Evolutionary conservation across 1,284 basidiomycete genomes (phyloP), one percentile per base, ranked within the genome.

Genomic region (Macrocybe sp.): DNA sequence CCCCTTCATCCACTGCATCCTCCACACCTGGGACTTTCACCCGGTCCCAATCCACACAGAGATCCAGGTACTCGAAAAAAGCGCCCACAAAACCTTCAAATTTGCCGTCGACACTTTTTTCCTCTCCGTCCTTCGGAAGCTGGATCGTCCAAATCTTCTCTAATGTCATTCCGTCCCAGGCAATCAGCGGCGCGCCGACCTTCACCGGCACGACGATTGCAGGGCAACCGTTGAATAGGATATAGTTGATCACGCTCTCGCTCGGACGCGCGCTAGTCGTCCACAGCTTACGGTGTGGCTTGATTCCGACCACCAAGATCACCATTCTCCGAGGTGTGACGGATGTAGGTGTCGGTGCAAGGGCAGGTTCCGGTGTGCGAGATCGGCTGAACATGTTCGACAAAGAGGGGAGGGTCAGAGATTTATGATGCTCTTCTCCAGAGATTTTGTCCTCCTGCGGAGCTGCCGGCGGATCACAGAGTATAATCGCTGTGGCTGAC

Each of bases 31-130:
- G 63, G n/a, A 74, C 49, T 34, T 62, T 59, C 3, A 79, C 63
- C 50, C 81, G 62, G 6, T 71, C 70, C 79, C 81, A 84, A 54
- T 84, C 81, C 30, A 81, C 64, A 59, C 80, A 83, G 50, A 84
- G 58, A 43, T 78, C 78, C 49, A 83, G 44, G 55, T 75, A 84
- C 59, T 83, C 82, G 52, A 67, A 76, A 33, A 84, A 53, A 8
- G 78, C 75, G 48, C 67, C 65, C 8, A 81, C 72, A 9, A 81
- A 66, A 4, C 79, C 79, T 49, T 75, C 70, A 53, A 77, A 81
- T 49, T 64, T 64, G 16, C 67, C 69, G 29, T 56, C 62, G n/a
- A 55, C 59, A 35, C 66, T 68, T 16, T 57, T 60, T 1, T 57
- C 64, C 11, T 60, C 66, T 9, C 64, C 68, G 14, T 60, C 58